These are phyloP conservation scores for Coffea canephora DNA, from an alignment of 257 asterid species.

Conservation along the genomic window DNA sequence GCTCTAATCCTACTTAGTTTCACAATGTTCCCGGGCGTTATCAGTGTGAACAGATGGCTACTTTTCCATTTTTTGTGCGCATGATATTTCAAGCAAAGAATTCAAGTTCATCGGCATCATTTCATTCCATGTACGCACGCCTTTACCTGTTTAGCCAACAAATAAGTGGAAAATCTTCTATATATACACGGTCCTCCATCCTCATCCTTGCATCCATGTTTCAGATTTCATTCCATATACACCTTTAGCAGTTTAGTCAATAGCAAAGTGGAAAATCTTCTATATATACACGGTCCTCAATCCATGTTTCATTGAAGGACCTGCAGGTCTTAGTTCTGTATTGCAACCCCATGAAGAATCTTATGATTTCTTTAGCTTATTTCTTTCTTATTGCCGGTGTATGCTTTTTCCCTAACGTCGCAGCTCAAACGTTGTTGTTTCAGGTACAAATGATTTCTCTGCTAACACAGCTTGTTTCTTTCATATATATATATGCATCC, in stretches of 20 bases:
- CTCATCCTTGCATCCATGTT: background rate
- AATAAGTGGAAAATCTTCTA: background rate
- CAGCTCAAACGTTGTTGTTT: constrained; percentile 20
- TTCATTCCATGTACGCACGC: background rate
- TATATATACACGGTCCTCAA: background rate
- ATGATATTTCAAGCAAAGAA: background rate
- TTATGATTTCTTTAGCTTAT: background rate
- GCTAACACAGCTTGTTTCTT: background rate
- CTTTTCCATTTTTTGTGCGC: background rate
- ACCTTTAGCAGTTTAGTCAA: background rate
- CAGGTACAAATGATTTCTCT: constrained; percentile 13
- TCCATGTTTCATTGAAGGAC: background rate
- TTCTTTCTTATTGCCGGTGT: background rate
- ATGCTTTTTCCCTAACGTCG: background rate
- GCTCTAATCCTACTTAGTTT: too few species aligned
- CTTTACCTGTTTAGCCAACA: background rate
- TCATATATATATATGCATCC: too few species aligned
- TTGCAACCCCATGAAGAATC: background rate
- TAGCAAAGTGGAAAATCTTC: background rate
- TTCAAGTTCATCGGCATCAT: background rate
- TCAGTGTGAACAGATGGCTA: constrained; percentile 1
- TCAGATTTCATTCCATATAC: background rate
- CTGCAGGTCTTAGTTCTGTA: background rate
- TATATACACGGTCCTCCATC: background rate
- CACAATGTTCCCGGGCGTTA: background rate